Conservation (phyloP, 371 early-diverging fungal species). For the Mucor racemosus region DNA sequence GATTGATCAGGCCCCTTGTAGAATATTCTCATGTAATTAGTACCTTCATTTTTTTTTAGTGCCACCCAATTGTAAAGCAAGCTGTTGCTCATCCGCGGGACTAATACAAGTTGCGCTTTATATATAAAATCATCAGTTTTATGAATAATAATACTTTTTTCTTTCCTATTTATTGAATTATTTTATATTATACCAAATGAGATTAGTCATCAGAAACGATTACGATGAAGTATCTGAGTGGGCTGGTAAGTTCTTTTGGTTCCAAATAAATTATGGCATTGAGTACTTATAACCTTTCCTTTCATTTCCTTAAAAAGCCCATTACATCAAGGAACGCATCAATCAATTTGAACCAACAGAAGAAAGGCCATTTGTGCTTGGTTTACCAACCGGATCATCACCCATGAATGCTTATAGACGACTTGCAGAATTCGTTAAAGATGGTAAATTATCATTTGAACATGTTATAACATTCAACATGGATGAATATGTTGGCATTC, state of each 20-base stretch:
- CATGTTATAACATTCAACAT: constrained; percentile 77
- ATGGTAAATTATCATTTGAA: constrained; percentile 66
- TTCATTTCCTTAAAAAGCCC: constrained; percentile 46
- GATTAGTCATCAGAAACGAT: constrained; percentile 73
- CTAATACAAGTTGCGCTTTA: not conserved
- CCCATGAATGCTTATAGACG: constrained; percentile 77
- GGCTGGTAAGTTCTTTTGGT: constrained; percentile 51
- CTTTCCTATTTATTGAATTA: constrained; percentile 7
- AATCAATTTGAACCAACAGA: constrained; percentile 77
- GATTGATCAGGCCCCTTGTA: not conserved
- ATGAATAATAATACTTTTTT: not conserved
- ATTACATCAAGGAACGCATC: constrained; percentile 83
- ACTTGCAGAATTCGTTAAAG: constrained; percentile 64
- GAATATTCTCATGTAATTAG: not conserved
- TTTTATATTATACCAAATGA: constrained; percentile 52
- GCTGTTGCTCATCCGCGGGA: not conserved
- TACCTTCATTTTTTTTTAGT: not conserved
- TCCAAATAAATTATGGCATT: not conserved
- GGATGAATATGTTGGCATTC: constrained; percentile 70
- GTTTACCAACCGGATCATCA: constrained; percentile 87
- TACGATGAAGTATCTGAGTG: constrained; percentile 68
- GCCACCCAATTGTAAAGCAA: not conserved
- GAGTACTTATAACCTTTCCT: too few relatives aligned
- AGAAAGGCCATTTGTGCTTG: constrained; percentile 82
- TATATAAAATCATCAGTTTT: constrained; percentile 1